Evolutionary conservation across 805 yeast genomes (phyloP).

Genomic region (Yamadazyma scolyti): DNA sequence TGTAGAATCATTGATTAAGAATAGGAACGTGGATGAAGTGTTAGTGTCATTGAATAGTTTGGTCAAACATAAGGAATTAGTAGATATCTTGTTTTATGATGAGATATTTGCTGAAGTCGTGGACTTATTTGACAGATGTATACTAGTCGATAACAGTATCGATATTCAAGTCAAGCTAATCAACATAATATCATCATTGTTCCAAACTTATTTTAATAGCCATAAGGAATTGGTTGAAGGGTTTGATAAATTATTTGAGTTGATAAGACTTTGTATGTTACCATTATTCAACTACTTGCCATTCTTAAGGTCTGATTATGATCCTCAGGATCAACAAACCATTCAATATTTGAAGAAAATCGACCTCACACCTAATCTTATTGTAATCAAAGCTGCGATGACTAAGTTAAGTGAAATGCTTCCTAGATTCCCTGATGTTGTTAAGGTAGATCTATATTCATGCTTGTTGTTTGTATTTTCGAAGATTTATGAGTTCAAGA

Average conservation of each 20-base stretch:
- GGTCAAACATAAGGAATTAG: slow-evolving; percentile 53
- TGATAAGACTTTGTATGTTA: slow-evolving; percentile 64
- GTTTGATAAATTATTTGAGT: slow-evolving; percentile 79
- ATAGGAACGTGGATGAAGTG: slow-evolving; percentile 46
- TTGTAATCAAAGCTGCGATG: slow-evolving; percentile 47
- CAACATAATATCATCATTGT: slow-evolving; percentile 28
- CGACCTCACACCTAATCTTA: slow-evolving; percentile 34
- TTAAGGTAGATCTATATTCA: slow-evolving; percentile 66
- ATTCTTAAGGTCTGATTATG: slow-evolving; percentile 46
- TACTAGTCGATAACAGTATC: slow-evolving; percentile 57
- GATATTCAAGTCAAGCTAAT: slow-evolving; percentile 55
- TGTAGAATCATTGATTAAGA: slow-evolving; percentile 61
- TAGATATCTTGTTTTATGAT: slow-evolving; percentile 59
- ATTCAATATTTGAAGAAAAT: slow-evolving; percentile 23
- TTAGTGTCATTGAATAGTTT: slow-evolving; percentile 47
- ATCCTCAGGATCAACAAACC: slow-evolving; percentile 18
- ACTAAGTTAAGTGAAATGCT: slow-evolving; percentile 59
- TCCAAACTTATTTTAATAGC: slow-evolving; percentile 19
- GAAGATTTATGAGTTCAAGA: slow-evolving; percentile 45
- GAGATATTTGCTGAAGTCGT: slow-evolving; percentile 70
- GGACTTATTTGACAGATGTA: slow-evolving; percentile 70
- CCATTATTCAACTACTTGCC: slow-evolving; percentile 62
- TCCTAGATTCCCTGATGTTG: slow-evolving; percentile 60
- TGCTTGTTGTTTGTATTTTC: slow-evolving; percentile 65
- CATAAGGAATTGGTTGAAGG: slow-evolving; percentile 43